Conservation (phyloP, 805 yeast species). For the Hemisphaericaspora nanyangensis region DNA sequence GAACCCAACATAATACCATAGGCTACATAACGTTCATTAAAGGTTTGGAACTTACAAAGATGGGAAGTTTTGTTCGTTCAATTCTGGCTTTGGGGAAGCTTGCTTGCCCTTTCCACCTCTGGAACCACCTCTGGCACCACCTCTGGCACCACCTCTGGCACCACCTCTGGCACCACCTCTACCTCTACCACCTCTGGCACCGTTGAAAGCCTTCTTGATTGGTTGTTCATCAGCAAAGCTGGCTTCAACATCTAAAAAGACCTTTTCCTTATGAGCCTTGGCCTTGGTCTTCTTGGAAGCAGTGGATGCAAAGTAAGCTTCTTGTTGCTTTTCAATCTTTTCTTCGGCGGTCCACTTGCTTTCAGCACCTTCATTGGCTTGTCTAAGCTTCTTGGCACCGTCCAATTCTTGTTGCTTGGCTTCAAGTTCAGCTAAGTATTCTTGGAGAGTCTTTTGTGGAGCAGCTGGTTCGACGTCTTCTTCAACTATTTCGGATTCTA, state of each 20-base stretch:
- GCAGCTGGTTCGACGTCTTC: slow-evolving; percentile 45
- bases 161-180: slow-evolving; percentile 27
- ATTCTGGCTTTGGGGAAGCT: slow-evolving; percentile 17
- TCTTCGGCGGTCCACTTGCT: slow-evolving; percentile 49
- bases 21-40: background rate
- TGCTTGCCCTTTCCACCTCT: slow-evolving; percentile 39
- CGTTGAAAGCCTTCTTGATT: slow-evolving; percentile 28
- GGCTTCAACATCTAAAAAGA: slow-evolving; percentile 69
- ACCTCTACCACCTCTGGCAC: slow-evolving; percentile 32
- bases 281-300: slow-evolving; percentile 62
- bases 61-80: slow-evolving; percentile 70
- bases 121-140: slow-evolving; percentile 45
- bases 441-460: slow-evolving; percentile 70
- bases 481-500: slow-evolving; percentile 44
- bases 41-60: slow-evolving; percentile 38
- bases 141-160: slow-evolving; percentile 31
- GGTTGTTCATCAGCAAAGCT: slow-evolving; percentile 59
- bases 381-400: slow-evolving; percentile 34
- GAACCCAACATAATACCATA: background rate
- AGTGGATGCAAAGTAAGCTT: slow-evolving; percentile 56
- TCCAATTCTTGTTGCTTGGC: slow-evolving; percentile 40
- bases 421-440: slow-evolving; percentile 73
- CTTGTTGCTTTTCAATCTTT: slow-evolving; percentile 62
- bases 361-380: slow-evolving; percentile 59
- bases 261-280: slow-evolving; percentile 82